Evolutionary conservation across 495 filamentous ascomycete genomes (phyloP).

Genomic region (Amphirosellinia nigrospora): DNA sequence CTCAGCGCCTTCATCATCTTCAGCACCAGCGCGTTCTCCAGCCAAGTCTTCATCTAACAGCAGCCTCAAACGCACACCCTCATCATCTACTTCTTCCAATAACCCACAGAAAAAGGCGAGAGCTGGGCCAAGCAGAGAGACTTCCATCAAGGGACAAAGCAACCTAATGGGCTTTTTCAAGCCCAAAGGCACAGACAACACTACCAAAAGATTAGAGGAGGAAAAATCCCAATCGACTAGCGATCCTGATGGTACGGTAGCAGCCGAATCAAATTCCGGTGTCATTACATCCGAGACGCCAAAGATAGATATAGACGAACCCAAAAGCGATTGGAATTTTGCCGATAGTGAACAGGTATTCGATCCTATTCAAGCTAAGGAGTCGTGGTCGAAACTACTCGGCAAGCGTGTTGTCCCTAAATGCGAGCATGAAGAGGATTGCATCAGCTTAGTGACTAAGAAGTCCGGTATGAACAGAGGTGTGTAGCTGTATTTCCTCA

Average conservation of each 20-base stretch:
- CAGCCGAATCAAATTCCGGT: constrained; percentile 20
- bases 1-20: constrained; percentile 28
- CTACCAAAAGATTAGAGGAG: constrained; percentile 1
- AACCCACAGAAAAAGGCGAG: constrained; percentile 52
- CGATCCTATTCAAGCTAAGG: constrained; percentile 76
- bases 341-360: constrained; percentile 50
- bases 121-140: constrained; percentile 40
- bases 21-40: constrained; percentile 25
- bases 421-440: constrained; percentile 90
- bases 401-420: constrained; percentile 73
- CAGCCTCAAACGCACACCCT: constrained; percentile 43
- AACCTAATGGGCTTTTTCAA: constrained; percentile 87
- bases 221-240: constrained; percentile 13
- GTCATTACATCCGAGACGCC: background rate
- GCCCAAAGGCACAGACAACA: constrained; percentile 49
- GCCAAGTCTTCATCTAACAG: constrained; percentile 28
- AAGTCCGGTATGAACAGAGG: constrained; percentile 83
- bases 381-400: constrained; percentile 87
- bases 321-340: background rate
- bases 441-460: constrained; percentile 79
- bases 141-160: constrained; percentile 65
- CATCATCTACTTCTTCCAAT: constrained; percentile 30
- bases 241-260: constrained; percentile 27
- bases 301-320: constrained; percentile 11
- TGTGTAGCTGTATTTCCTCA: constrained; percentile 32